Percentiles rank a stretch among this genome's conserved stretches.
phyloP scores from a whole-genome alignment of 768 basidiomycete species.

The Podaxis pistillaris region DNA sequence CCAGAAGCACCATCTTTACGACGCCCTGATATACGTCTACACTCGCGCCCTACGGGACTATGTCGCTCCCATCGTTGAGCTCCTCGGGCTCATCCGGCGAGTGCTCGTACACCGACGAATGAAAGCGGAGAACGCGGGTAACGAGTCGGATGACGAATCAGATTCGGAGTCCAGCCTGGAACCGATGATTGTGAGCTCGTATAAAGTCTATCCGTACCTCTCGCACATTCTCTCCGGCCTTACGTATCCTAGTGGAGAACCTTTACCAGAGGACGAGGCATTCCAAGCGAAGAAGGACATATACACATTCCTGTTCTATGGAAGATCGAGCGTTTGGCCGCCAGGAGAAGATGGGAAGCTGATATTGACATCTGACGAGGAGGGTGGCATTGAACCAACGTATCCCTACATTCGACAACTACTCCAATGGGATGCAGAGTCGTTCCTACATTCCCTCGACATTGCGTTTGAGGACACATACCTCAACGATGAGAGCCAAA shows the following conservation, averaged over 20 bases:
- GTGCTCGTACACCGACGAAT: constrained; percentile 55
- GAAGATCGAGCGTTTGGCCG: constrained; percentile 79
- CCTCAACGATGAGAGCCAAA: constrained; percentile 72
- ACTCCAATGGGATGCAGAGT: constrained; percentile 88
- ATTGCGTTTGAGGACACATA: constrained; percentile 93
- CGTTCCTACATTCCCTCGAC: constrained; percentile 90
- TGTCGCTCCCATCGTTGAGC: constrained; percentile 83
- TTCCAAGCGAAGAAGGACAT: constrained; percentile 67
- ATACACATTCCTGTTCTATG: constrained; percentile 84
- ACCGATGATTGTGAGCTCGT: constrained; percentile 66
- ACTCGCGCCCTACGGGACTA: constrained; percentile 87
- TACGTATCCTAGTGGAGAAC: constrained; percentile 82
- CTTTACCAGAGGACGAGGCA: constrained; percentile 63
- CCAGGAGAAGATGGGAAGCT: constrained; percentile 66
- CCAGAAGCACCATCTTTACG: constrained; percentile 79
- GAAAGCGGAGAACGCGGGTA: constrained; percentile 26
- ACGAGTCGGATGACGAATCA: constrained; percentile 24
- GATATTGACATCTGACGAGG: constrained; percentile 72
- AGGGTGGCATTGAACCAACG: constrained; percentile 74
- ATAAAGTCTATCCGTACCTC: constrained; percentile 91
- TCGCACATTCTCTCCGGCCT: constrained; percentile 78
- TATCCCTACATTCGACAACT: constrained; percentile 88
- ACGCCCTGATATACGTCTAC: constrained; percentile 93
- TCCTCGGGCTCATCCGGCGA: constrained; percentile 72
- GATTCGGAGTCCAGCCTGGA: constrained; percentile 45